Evolutionary conservation across 78 protist species (phyloP), one percentile per base, ranked within the genome.

Genomic region (Speleostelium caveatum): DNA sequence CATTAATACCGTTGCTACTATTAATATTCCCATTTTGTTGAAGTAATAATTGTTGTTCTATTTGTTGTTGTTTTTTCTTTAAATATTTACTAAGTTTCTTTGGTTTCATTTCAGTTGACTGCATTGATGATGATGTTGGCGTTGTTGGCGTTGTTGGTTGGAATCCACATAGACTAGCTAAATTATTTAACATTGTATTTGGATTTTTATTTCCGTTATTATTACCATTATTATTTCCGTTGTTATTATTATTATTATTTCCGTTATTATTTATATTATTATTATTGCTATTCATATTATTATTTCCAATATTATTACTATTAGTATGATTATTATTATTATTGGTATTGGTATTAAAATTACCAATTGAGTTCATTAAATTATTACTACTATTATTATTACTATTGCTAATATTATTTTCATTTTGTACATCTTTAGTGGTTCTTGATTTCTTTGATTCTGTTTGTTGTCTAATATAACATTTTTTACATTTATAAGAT

Each of bases 381-480:
- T 45, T 69, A 38, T 32, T 61, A 24, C 33, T 61, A 69, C 42
- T 69, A 42, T 26, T 41, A 6, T 28, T 69, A 30, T 42, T 41
- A 36, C 30, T 60, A 32, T 32, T 62, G 16, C 42, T 69, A 42
- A 17, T 69, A 38, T 38, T 38, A 39, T 39, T 66, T 24, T 49
- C 3, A 26, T 53, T 45, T 35, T 22, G 45, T 4, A 33, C 42
- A 33, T 41, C 61, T 26, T 35, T 42, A 8, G 39, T n/a, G 22
- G 24, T 51, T 61, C 77, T 65, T 7, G 71, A 35, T 45, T 42
- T 45, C 49, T 83, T 83, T 22, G 72, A 32, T 28, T 86, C 86
- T 36, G 77, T 76, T 66, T 86, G 93, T 56, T 86, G 93, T 41
- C 36, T 49, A 32, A 86, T 75, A 42, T 86, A 86, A 42, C 93